These are phyloP conservation scores for Cercospora zeina DNA, from an alignment of 2,329 filamentous ascomycete species.

Conservation along the genomic window DNA sequence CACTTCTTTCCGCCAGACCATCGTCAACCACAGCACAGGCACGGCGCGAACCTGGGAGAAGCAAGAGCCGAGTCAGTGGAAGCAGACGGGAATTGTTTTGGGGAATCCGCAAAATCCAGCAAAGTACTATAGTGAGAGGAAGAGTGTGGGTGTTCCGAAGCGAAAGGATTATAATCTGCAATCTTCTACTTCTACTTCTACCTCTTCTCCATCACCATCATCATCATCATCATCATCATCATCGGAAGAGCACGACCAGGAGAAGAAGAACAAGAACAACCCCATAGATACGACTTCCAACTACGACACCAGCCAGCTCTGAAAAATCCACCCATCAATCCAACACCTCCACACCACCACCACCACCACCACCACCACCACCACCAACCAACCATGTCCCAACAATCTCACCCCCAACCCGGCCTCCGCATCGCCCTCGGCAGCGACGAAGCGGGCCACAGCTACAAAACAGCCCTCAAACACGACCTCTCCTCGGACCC, in stretches of 20 bases:
- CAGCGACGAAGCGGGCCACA: slow-evolving; percentile 70
- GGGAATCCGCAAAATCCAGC: slow-evolving; percentile 38
- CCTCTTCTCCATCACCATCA: slow-evolving; percentile 31
- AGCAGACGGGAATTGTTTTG: slow-evolving; percentile 39
- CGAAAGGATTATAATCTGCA: slow-evolving; percentile 16
- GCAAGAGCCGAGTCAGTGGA: slow-evolving; percentile 39
- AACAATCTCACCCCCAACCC: slow-evolving; percentile 8
- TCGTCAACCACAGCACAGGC: slow-evolving; percentile 42
- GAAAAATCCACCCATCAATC: neutral
- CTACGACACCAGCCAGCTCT: slow-evolving; percentile 40
- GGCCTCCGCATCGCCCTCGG: slow-evolving; percentile 60
- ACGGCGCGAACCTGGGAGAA: slow-evolving; percentile 42
- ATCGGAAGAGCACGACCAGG: slow-evolving; percentile 28
- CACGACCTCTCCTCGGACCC: slow-evolving; percentile 66
- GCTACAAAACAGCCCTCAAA: slow-evolving; percentile 78
- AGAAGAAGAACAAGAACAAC: slow-evolving; percentile 21
- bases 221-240: too few relatives aligned
- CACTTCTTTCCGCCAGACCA: slow-evolving; percentile 43
- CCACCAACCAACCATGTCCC: slow-evolving; percentile 28
- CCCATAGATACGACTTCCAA: slow-evolving; percentile 26
- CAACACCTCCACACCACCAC: neutral
- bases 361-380: slow-evolving; percentile 3
- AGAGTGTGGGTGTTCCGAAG: neutral
- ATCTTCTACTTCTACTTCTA: neutral
- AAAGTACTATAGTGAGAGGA: slow-evolving; percentile 32